phyloP scores from a whole-genome alignment of 345 rosid genomes.

The Clausena lansium region DNA sequence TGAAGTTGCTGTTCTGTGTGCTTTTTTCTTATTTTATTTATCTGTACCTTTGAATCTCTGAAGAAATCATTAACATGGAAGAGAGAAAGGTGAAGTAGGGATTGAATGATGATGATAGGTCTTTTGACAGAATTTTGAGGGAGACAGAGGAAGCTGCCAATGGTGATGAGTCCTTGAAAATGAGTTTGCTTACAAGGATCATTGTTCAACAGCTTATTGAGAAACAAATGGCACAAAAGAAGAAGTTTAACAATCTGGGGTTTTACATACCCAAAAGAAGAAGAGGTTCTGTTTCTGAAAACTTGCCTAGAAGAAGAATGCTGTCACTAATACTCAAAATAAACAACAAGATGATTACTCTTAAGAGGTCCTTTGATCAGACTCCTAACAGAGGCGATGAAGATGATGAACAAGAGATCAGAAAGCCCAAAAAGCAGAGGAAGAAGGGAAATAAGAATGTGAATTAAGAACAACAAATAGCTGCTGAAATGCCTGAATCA shows the following conservation, averaged over 20 bases:
- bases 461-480: no score
- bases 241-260: background rate
- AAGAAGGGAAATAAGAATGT: background rate
- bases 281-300: background rate
- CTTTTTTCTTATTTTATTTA: no score
- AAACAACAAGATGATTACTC: background rate
- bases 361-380: background rate
- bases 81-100: background rate
- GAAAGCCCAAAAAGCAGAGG: background rate
- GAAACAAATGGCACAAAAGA: background rate
- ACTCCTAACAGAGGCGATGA: constrained; percentile 5
- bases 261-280: background rate
- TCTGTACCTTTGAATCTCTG: no score
- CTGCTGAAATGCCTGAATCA: no score
- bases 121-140: background rate
- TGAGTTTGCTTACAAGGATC: background rate
- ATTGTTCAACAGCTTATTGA: background rate
- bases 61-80: no score
- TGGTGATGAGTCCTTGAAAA: background rate
- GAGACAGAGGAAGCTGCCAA: background rate
- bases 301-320: no score
- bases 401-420: constrained; percentile 10
- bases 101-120: background rate
- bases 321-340: no score
- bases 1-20: no score